A percentile compares a stretch with the other conserved stretches of the same genome.
Conservation (phyloP, 768 basidiomycete species). For the Tephrocybe sp. region DNA sequence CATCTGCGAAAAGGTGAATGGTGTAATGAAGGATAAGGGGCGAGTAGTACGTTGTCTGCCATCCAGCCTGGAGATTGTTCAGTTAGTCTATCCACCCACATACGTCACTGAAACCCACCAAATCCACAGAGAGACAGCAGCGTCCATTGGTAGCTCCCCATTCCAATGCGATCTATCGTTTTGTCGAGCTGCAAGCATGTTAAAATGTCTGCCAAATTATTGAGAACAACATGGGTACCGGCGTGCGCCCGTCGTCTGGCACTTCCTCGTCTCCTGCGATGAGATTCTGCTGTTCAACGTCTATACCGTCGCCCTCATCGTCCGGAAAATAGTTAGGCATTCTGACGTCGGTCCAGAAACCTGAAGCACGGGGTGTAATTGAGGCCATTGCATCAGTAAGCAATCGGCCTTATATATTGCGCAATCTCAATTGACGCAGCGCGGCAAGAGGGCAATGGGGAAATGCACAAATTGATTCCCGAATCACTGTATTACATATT, state of each 20-base stretch:
- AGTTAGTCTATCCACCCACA: background rate
- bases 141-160: constrained; percentile 89
- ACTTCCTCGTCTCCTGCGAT: constrained; percentile 24
- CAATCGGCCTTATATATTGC: constrained; percentile 13
- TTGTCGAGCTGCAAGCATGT: constrained; percentile 54
- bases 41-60: constrained; percentile 80
- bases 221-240: constrained; percentile 26
- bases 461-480: too few species aligned
- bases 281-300: constrained; percentile 32
- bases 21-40: background rate
- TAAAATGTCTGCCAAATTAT: background rate
- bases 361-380: constrained; percentile 46
- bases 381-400: constrained; percentile 38
- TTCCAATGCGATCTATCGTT: constrained; percentile 88
- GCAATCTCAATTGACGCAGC: too few species aligned
- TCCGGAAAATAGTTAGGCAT: constrained; percentile 37
- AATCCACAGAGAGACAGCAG: constrained; percentile 84
- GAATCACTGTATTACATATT: too few species aligned
- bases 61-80: constrained; percentile 67
- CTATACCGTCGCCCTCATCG: constrained; percentile 34
- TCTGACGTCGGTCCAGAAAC: constrained; percentile 45
- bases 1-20: constrained; percentile 5
- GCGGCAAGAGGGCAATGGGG: too few species aligned
- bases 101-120: constrained; percentile 48
- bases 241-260: constrained; percentile 47